Percentiles rank a stretch among this genome's conserved stretches.
These are phyloP conservation scores for Cylindrotheca closterium DNA, from an alignment of 108 stramenopile species.

Conservation along the genomic window DNA sequence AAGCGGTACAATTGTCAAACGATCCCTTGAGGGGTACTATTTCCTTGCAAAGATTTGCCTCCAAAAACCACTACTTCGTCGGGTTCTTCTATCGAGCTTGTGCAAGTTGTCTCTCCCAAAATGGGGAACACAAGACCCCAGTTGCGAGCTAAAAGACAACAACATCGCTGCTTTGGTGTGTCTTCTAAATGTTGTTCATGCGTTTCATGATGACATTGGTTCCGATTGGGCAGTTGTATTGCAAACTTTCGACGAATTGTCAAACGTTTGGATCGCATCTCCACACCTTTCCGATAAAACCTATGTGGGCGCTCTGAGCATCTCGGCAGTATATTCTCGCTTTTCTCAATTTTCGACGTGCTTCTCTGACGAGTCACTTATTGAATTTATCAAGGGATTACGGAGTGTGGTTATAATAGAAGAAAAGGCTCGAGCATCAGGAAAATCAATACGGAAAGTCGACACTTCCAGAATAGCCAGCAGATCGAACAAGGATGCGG, in stretches of 20 bases:
- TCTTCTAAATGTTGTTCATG: slow-evolving; percentile 66
- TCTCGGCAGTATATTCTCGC: slow-evolving; percentile 60
- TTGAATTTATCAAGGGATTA: slow-evolving; percentile 49
- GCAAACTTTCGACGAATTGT: slow-evolving; percentile 79
- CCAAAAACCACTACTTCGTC: slow-evolving; percentile 46
- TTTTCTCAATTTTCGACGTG: slow-evolving; percentile 76
- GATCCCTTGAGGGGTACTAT: slow-evolving; percentile 55
- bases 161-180: slow-evolving; percentile 61
- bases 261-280: slow-evolving; percentile 60
- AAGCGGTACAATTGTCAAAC: slow-evolving; percentile 54
- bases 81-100: slow-evolving; percentile 70
- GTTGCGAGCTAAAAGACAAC: slow-evolving; percentile 50
- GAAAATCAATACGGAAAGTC: slow-evolving; percentile 12
- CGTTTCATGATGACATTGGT: slow-evolving; percentile 47
- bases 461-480: slow-evolving; percentile 10
- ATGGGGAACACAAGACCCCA: slow-evolving; percentile 76
- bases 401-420: slow-evolving; percentile 46
- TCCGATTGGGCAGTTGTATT: slow-evolving; percentile 78
- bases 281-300: slow-evolving; percentile 55
- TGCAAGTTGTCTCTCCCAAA: slow-evolving; percentile 85
- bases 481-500: slow-evolving; percentile 4
- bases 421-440: slow-evolving; percentile 6
- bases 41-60: slow-evolving; percentile 41
- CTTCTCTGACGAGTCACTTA: slow-evolving; percentile 53
- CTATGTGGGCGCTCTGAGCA: slow-evolving; percentile 47